Evolutionary conservation across 208 protist genomes (phyloP), one percentile per base, ranked within the genome.

Genomic region (Vickermania ingenoplastis): DNA sequence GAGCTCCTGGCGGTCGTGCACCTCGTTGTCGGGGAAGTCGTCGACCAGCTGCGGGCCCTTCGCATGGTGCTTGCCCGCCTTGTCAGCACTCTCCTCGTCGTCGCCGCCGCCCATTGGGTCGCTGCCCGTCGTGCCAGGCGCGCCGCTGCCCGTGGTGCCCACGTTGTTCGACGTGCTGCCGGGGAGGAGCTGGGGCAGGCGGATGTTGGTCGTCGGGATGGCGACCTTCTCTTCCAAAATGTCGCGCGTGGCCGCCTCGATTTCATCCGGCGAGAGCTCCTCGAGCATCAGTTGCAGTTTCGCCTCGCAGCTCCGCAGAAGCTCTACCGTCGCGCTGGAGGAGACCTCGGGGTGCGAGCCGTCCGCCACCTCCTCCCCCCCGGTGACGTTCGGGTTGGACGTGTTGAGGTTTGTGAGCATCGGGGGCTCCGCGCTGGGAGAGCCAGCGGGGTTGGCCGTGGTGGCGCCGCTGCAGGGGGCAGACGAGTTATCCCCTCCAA

Each of bases 21-120:
- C 83, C 31, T 95, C 89, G 59, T 90, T 91, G 28, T 95, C 86
- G 25, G 83, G 85, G 67, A 86, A 92, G 60, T 92, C 81, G 25
- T 91, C 82, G 31, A 68, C 29, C 21, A 68, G 27, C 2, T 41
- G 21, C 29, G 59, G 2, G 31, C 3, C 2, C 41, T 4, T 2
- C 14, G 41, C 5, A 14, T 59, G 5, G 50, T 54, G 50, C 21
- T 26, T 17, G 5, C 51, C 30, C 25, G 22, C 22, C 14, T 13
- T 31, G 14, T 21, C 49, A 22, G 25, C 23, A 29, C 49, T 57
- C 57, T 85, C 75, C 3, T 77, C 72, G n/a, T 57, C 57, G 27
- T 67, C 68, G n/a, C 48, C 57, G 27, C 62, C 68, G 45, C 7
- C 59, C 17, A 5, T 27, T 41, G 17, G 26, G 21, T 60, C 54